phyloP scores from a whole-genome alignment of 805 yeast species.

The Wickerhamiella domercqiae region DNA sequence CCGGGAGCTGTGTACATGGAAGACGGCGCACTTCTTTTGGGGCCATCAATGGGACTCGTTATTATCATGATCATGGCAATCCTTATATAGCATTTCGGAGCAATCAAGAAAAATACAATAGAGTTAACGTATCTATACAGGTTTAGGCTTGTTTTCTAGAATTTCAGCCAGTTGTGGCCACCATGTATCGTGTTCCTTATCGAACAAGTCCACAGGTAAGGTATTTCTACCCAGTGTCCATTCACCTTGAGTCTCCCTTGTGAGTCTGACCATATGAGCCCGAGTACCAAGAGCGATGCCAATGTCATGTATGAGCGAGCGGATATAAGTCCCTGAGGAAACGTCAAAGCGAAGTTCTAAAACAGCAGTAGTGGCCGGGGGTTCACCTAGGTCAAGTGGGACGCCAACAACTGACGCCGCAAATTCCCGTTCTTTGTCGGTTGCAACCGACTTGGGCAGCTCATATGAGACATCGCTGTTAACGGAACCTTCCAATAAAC shows the following conservation, averaged over 20 bases:
- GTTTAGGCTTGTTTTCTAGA: conserved; percentile 23
- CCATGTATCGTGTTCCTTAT: conserved; percentile 53
- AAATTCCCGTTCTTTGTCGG: conserved; percentile 24
- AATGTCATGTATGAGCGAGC: conserved; percentile 77
- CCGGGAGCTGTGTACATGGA: conserved; percentile 24
- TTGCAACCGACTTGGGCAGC: conserved; percentile 21
- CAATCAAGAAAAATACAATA: neutral
- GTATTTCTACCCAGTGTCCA: conserved; percentile 65
- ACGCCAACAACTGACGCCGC: conserved; percentile 16
- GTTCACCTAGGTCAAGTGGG: conserved; percentile 1
- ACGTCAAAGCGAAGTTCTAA: conserved; percentile 64
- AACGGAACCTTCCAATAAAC: conserved; percentile 42
- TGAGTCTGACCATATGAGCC: conserved; percentile 76
- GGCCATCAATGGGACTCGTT: conserved; percentile 6
- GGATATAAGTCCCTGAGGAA: conserved; percentile 88
- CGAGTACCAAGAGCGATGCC: conserved; percentile 69
- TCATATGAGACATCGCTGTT: conserved; percentile 34
- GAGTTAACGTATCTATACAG: neutral
- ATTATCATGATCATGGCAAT: too few species aligned
- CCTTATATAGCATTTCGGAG: too few species aligned
- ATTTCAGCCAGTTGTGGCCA: conserved; percentile 23
- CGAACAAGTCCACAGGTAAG: conserved; percentile 46
- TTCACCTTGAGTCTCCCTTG: conserved; percentile 61
- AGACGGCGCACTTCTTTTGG: conserved; percentile 5
- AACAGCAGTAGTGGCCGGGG: conserved; percentile 22